Conservation (phyloP, 108 stramenopile genomes). For the Skeletonema grethae region DNA sequence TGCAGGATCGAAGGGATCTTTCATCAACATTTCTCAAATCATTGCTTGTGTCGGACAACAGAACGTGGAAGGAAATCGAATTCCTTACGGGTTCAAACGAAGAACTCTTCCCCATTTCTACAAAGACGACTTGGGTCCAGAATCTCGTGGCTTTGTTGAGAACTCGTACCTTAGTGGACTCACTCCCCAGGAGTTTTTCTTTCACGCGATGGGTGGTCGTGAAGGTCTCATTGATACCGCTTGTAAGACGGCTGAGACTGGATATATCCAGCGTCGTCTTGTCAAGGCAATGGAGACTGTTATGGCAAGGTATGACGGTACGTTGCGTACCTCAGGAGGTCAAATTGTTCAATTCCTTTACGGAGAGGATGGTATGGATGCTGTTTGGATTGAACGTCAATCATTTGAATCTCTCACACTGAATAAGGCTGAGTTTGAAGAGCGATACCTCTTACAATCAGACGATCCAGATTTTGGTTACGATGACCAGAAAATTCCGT, state of each 20-base stretch:
- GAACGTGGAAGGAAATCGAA: constrained; percentile 99
- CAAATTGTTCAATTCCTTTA: constrained; percentile 98
- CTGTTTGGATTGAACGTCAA: constrained; percentile 97
- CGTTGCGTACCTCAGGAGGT: constrained; percentile 90
- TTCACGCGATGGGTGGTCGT: constrained; percentile 99
- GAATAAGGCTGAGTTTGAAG: constrained; percentile 78
- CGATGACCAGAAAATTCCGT: constrained; percentile 78
- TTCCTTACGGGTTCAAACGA: constrained; percentile 96
- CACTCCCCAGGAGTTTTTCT: constrained; percentile 99
- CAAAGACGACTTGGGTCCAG: constrained; percentile 98
- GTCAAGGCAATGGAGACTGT: constrained; percentile 99
- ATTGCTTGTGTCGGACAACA: constrained; percentile 99
- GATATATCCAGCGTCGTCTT: constrained; percentile 98
- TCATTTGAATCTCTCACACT: constrained; percentile 87
- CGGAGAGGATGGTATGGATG: constrained; percentile 99
- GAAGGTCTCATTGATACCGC: constrained; percentile 99
- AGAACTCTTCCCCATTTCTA: constrained; percentile 98
- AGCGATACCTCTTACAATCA: constrained; percentile 76
- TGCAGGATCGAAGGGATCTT: constrained; percentile 97
- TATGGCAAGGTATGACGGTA: constrained; percentile 97
- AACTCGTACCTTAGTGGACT: constrained; percentile 98
- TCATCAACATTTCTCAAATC: constrained; percentile 99
- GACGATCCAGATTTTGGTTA: constrained; percentile 86
- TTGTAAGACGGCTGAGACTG: constrained; percentile 99
- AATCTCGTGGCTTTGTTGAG: constrained; percentile 98